phyloP scores from a whole-genome alignment of 306 rosid species.

The Sesbania bispinosa region DNA sequence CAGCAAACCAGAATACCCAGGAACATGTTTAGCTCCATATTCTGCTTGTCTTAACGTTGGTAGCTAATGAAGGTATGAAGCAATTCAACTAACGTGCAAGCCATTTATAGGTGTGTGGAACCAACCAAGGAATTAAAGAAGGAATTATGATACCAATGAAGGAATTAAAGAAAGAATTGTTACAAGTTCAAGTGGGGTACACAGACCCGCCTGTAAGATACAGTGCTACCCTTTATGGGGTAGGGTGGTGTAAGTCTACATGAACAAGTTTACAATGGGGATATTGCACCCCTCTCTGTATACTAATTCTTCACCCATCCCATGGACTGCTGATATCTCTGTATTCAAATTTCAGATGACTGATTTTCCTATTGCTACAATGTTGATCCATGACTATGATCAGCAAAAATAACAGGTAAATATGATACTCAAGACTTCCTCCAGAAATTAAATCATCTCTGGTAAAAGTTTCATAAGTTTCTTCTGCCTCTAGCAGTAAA shows the following conservation, averaged over 20 bases:
- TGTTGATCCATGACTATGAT: constrained; percentile 13
- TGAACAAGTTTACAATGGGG: constrained; percentile 13
- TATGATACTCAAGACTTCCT: constrained; percentile 17
- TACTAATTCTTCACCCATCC: constrained; percentile 18
- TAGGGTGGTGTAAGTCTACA: constrained; percentile 11
- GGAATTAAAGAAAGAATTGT: background rate
- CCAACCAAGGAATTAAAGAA: constrained; percentile 1
- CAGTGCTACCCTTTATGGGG: background rate
- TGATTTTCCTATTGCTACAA: constrained; percentile 28
- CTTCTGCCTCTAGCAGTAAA: constrained; percentile 18
- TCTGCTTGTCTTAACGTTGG: background rate
- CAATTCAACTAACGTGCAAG: background rate
- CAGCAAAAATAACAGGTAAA: constrained; percentile 10
- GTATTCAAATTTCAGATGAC: constrained; percentile 13
- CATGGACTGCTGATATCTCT: constrained; percentile 5
- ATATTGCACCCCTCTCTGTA: background rate
- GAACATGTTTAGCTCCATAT: background rate
- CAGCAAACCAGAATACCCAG: background rate
- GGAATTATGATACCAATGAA: background rate
- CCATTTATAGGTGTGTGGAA: too few relatives aligned
- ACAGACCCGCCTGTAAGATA: background rate
- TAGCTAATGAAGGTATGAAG: background rate
- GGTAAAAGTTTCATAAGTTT: constrained; percentile 1
- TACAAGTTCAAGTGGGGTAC: background rate
- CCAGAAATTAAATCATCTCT: background rate